Percentiles rank a stretch among this genome's conserved stretches.
These are phyloP conservation scores for Fusarium musae DNA, from an alignment of 2,329 filamentous ascomycete genomes.

Conservation along the genomic window DNA sequence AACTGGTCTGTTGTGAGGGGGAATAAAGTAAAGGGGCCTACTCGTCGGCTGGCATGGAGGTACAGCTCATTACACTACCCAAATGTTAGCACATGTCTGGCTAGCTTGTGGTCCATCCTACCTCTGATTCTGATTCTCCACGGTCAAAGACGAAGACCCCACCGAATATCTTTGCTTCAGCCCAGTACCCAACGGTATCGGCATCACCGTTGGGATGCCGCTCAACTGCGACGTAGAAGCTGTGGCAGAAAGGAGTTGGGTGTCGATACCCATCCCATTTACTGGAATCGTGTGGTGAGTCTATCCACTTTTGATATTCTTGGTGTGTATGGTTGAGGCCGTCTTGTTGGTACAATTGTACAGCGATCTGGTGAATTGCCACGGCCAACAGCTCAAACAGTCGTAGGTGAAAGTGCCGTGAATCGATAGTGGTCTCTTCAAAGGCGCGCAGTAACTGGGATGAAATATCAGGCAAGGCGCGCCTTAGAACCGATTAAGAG, in stretches of 20 bases:
- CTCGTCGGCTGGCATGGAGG: not conserved
- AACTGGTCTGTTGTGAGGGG: slow-evolving; percentile 12
- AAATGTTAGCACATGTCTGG: not conserved
- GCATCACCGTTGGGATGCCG: slow-evolving; percentile 11
- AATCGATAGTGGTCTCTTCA: accelerated
- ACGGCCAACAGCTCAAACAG: slow-evolving; percentile 15
- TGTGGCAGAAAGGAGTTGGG: slow-evolving; percentile 5
- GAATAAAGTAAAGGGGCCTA: slow-evolving; percentile 3
- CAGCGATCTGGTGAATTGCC: slow-evolving; percentile 5
- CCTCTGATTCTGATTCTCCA: slow-evolving; percentile 11
- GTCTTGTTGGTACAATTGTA: not conserved
- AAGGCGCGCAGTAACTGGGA: not conserved
- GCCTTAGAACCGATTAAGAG: accelerated
- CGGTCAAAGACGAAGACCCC: slow-evolving; percentile 22
- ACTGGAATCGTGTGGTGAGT: not conserved
- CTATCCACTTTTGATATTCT: not conserved
- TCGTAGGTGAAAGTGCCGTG: not conserved
- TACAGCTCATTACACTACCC: not conserved
- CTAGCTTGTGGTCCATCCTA: no score
- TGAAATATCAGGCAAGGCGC: not conserved
- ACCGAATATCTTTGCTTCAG: slow-evolving; percentile 24
- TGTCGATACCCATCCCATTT: not conserved
- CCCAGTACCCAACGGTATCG: slow-evolving; percentile 25
- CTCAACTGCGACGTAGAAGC: not conserved
- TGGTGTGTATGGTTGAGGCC: not conserved